A percentile compares a stretch with the other conserved stretches of the same genome.
Conservation (phyloP, 2,329 filamentous ascomycete species). For the Pseudopyrenochaeta lycopersici region DNA sequence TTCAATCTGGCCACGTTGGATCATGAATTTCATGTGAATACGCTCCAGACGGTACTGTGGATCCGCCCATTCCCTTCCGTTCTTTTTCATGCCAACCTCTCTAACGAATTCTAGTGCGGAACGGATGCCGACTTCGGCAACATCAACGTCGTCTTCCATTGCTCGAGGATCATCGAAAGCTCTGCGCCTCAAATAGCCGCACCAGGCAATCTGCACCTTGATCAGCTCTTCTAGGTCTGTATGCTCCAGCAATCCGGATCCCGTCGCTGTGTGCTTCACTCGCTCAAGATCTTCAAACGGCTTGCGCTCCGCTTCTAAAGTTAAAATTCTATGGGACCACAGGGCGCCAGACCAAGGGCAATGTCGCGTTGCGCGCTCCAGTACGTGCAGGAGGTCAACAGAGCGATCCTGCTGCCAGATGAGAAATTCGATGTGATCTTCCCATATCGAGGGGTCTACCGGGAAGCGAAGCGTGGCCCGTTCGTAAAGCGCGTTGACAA, state of each 20-base stretch:
- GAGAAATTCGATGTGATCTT: slow-evolving; percentile 82
- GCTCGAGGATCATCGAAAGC: slow-evolving; percentile 77
- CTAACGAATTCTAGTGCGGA: slow-evolving; percentile 87
- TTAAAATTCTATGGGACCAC: slow-evolving; percentile 89
- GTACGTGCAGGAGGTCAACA: slow-evolving; percentile 70
- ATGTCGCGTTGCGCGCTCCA: slow-evolving; percentile 85
- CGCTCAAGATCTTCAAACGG: slow-evolving; percentile 83
- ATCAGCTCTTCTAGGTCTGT: slow-evolving; percentile 88
- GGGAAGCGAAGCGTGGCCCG: slow-evolving; percentile 79
- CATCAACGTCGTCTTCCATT: slow-evolving; percentile 79
- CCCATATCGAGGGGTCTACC: slow-evolving; percentile 79
- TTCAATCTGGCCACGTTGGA: slow-evolving; percentile 79
- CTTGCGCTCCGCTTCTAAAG: slow-evolving; percentile 79
- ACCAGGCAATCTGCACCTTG: slow-evolving; percentile 94
- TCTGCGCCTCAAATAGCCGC: slow-evolving; percentile 86
- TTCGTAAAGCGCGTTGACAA: slow-evolving; percentile 74
- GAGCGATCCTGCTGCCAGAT: slow-evolving; percentile 58
- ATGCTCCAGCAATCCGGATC: slow-evolving; percentile 82
- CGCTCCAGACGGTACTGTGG: slow-evolving; percentile 87
- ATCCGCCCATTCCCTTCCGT: slow-evolving; percentile 80
- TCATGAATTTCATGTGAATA: slow-evolving; percentile 90
- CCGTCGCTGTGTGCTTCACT: slow-evolving; percentile 92
- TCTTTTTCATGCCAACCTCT: slow-evolving; percentile 77
- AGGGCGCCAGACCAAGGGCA: slow-evolving; percentile 92
- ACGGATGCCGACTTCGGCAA: slow-evolving; percentile 87